A percentile compares a stretch with the other conserved stretches of the same genome.
These are phyloP conservation scores for Bipolaris victoriae DNA, from an alignment of 2,329 filamentous ascomycete genomes.

Conservation along the genomic window DNA sequence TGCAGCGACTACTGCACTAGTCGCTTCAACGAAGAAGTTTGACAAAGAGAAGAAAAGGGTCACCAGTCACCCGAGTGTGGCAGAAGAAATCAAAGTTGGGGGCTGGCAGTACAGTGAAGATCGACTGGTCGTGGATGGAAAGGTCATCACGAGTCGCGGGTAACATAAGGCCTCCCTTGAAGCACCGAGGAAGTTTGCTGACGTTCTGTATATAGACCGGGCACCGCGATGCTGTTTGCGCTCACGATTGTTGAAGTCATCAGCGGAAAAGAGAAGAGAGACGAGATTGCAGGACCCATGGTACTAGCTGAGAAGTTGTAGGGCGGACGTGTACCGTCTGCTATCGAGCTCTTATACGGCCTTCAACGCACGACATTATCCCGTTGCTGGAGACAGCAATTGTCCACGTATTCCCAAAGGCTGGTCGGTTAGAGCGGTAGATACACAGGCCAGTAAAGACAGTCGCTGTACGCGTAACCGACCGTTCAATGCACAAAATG, in stretches of 20 bases:
- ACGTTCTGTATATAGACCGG: slow-evolving; percentile 33
- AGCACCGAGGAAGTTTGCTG: background rate
- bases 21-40: slow-evolving; percentile 32
- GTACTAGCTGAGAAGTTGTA: slow-evolving; percentile 47
- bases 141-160: slow-evolving; percentile 47
- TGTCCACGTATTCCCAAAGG: too few relatives aligned
- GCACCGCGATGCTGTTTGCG: slow-evolving; percentile 48
- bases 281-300: slow-evolving; percentile 58
- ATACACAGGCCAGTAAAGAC: too few relatives aligned
- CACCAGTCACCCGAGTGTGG: slow-evolving; percentile 50
- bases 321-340: background rate
- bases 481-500: too few relatives aligned
- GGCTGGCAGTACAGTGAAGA: slow-evolving; percentile 48
- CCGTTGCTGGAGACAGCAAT: too few relatives aligned
- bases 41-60: slow-evolving; percentile 33
- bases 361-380: background rate
- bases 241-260: slow-evolving; percentile 49
- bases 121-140: slow-evolving; percentile 45
- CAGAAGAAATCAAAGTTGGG: slow-evolving; percentile 33
- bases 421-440: too few relatives aligned
- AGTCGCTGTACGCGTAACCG: too few relatives aligned
- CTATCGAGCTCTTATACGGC: background rate
- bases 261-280: slow-evolving; percentile 53
- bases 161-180: slow-evolving; percentile 13
- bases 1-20: slow-evolving; percentile 48